phyloP scores from a whole-genome alignment of 139 green algal species.

The Eudorina sp. region DNA sequence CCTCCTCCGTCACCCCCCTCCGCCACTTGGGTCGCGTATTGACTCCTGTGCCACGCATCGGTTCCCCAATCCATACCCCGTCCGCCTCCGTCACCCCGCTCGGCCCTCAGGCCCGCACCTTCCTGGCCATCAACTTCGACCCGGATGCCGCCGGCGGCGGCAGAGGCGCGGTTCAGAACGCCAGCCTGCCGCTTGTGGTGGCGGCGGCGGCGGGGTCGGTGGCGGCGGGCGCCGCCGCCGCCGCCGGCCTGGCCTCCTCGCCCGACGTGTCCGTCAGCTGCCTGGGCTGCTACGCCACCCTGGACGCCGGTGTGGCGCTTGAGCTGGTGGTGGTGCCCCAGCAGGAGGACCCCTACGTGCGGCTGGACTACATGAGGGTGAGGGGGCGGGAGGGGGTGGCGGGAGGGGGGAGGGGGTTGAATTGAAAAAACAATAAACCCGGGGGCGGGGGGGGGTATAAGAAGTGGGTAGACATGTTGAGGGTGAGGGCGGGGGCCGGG shows the following conservation, averaged over 20 bases:
- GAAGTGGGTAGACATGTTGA: no score
- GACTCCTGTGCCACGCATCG: background rate
- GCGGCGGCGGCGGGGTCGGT: background rate
- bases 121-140: background rate
- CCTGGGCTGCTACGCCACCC: background rate
- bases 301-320: background rate
- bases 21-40: background rate
- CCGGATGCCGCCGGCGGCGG: no score
- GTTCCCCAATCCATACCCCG: background rate
- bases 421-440: no score
- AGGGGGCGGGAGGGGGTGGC: background rate
- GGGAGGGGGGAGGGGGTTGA: background rate
- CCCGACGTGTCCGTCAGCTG: background rate
- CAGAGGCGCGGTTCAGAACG: no score
- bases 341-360: background rate
- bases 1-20: background rate
- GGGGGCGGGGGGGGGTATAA: no score
- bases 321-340: background rate
- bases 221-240: no score
- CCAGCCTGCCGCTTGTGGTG: background rate
- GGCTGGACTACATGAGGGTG: conserved; percentile 13
- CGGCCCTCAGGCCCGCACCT: background rate
- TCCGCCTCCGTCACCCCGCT: no score
- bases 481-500: no score
- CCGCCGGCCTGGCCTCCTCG: background rate